A percentile compares a stretch with the other conserved stretches of the same genome.
Conservation (phyloP, 495 filamentous ascomycete genomes). For the Ascobolus immersus region DNA sequence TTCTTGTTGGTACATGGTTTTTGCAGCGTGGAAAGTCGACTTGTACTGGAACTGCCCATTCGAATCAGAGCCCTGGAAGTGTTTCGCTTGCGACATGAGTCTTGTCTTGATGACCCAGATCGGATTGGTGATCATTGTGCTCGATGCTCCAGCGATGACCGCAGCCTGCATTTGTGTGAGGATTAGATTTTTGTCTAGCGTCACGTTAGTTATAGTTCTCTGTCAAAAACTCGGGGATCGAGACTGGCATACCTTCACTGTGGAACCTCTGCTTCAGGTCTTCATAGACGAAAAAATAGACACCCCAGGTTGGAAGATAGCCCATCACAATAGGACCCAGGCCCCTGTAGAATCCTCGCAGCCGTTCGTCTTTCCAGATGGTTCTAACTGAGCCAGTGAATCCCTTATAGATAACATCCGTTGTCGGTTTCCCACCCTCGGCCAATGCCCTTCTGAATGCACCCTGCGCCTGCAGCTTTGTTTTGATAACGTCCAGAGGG, state of each 20-base stretch:
- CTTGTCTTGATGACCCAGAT: constrained; percentile 99
- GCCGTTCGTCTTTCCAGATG: constrained; percentile 69
- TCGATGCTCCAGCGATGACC: constrained; percentile 69
- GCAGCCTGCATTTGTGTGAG: constrained; percentile 46
- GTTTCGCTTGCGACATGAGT: constrained; percentile 64
- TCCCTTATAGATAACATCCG: constrained; percentile 45
- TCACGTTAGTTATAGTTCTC: background rate
- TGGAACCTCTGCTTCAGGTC: constrained; percentile 32
- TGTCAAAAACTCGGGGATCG: background rate
- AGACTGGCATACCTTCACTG: background rate
- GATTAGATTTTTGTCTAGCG: constrained; percentile 21
- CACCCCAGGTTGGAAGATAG: constrained; percentile 92
- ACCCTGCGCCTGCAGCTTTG: constrained; percentile 87
- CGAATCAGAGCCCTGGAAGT: constrained; percentile 25
- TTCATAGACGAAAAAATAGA: constrained; percentile 92
- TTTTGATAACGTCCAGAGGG: constrained; percentile 97
- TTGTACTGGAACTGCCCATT: constrained; percentile 70
- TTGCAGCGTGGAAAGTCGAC: constrained; percentile 63
- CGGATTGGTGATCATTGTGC: constrained; percentile 87
- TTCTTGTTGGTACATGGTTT: constrained; percentile 82
- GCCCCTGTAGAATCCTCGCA: constrained; percentile 79
- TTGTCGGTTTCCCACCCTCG: constrained; percentile 10
- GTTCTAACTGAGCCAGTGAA: constrained; percentile 59
- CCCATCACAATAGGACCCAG: constrained; percentile 81
- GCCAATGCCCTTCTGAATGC: constrained; percentile 28